Evolutionary conservation across 306 rosid genomes (phyloP).

Genomic region (Myrica gale): DNA sequence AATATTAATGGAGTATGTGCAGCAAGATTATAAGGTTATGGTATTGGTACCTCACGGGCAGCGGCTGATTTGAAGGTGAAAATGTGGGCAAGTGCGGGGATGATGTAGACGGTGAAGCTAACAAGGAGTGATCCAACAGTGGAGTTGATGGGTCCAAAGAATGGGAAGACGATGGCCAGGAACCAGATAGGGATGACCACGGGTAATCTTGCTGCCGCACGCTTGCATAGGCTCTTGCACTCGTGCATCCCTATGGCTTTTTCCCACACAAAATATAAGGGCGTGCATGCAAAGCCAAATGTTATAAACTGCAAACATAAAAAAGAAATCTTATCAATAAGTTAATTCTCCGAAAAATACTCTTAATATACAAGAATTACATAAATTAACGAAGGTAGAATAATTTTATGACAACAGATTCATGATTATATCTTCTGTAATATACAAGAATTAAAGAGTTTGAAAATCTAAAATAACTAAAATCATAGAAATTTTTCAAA

Average conservation of each 20-base stretch:
- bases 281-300: slow-evolving; percentile 98
- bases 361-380: not conserved
- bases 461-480: too few species aligned
- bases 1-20: not conserved
- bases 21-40: not conserved
- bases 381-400: not conserved
- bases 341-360: not conserved
- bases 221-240: slow-evolving; percentile 89
- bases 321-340: not conserved
- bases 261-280: slow-evolving; percentile 92
- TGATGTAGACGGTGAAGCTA: slow-evolving; percentile 94
- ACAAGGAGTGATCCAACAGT: slow-evolving; percentile 97
- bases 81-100: slow-evolving; percentile 82
- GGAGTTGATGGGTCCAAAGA: slow-evolving; percentile 96
- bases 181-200: slow-evolving; percentile 97
- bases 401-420: too few species aligned
- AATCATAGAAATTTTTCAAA: too few species aligned
- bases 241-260: slow-evolving; percentile 84
- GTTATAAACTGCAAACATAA: slow-evolving; percentile 68
- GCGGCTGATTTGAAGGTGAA: slow-evolving; percentile 85
- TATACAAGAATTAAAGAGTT: too few species aligned
- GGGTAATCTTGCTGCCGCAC: slow-evolving; percentile 88
- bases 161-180: slow-evolving; percentile 88
- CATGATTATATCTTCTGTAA: too few species aligned
- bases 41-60: slow-evolving; percentile 65